phyloP scores from a whole-genome alignment of 306 rosid species.

The Casuarina glauca region DNA sequence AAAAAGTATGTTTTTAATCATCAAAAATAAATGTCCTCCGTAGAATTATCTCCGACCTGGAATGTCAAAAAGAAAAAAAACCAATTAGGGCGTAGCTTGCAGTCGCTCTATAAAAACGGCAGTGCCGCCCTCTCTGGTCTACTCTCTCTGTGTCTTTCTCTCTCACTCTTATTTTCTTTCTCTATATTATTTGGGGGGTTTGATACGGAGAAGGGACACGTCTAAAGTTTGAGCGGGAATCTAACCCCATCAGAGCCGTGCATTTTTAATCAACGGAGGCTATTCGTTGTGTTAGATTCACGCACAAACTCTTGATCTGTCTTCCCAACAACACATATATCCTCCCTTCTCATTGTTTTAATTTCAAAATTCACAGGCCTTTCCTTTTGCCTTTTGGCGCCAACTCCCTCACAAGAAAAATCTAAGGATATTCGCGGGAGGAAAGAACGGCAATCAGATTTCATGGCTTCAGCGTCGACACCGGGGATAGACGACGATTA shows the following conservation, averaged over 20 bases:
- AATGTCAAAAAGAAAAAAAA: too few relatives aligned
- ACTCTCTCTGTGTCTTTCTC: background rate
- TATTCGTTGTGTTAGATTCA: slow-evolving; percentile 35
- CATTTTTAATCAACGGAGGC: too few relatives aligned
- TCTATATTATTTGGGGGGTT: too few relatives aligned
- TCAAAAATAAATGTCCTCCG: too few relatives aligned
- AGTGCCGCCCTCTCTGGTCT: too few relatives aligned
- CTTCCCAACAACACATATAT: slow-evolving; percentile 5
- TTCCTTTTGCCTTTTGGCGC: slow-evolving; percentile 17
- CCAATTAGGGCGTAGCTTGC: too few relatives aligned
- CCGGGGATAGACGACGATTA: slow-evolving; percentile 37
- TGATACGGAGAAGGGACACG: slow-evolving; percentile 12
- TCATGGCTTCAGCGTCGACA: slow-evolving; percentile 43
- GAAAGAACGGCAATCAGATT: slow-evolving; percentile 8
- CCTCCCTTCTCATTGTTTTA: background rate
- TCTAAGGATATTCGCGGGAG: background rate
- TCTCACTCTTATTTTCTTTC: background rate
- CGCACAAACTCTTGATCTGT: slow-evolving; percentile 42
- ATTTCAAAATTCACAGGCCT: background rate
- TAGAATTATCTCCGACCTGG: too few relatives aligned
- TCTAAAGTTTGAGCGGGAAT: slow-evolving; percentile 37
- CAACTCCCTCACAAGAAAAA: slow-evolving; percentile 6
- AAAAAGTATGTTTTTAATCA: too few relatives aligned
- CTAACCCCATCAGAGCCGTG: slow-evolving; percentile 23
- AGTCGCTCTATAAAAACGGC: too few relatives aligned